Conservation (phyloP, 2,329 filamentous ascomycete genomes). For the Scytalidium sp. region DNA sequence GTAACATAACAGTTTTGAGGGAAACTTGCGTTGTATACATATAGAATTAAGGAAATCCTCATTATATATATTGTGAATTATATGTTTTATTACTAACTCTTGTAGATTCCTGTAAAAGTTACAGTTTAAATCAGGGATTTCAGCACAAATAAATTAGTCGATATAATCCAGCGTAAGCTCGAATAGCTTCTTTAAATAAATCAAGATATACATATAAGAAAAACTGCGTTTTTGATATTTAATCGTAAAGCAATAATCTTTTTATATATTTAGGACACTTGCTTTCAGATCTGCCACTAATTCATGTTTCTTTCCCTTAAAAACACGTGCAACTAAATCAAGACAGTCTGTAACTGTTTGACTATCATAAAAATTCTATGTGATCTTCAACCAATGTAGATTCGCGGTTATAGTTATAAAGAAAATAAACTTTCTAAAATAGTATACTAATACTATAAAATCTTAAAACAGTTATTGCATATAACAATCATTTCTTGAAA, state of each 20-base stretch:
- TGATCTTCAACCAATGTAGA: slow-evolving; percentile 3
- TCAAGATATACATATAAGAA: slow-evolving; percentile 1
- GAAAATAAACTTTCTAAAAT: background rate
- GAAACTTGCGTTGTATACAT: background rate
- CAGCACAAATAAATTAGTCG: slow-evolving; percentile 1
- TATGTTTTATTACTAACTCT: background rate
- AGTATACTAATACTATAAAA: background rate
- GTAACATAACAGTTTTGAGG: background rate
- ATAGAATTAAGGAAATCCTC: background rate
- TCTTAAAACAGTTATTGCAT: background rate
- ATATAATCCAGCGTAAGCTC: background rate
- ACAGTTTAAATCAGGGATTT: slow-evolving; percentile 1
- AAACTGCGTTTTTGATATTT: slow-evolving; percentile 8
- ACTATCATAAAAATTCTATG: background rate
- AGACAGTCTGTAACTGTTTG: slow-evolving; percentile 1
- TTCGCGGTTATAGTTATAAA: background rate
- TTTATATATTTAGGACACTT: background rate
- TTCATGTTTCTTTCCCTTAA: background rate
- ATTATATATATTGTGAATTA: background rate
- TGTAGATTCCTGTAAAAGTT: background rate
- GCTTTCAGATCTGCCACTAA: slow-evolving; percentile 3
- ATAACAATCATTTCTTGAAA: background rate
- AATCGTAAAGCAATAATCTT: slow-evolving; percentile 4
- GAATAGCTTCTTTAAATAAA: background rate
- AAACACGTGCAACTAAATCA: slow-evolving; percentile 5